Percentiles rank a stretch among this genome's conserved stretches.
These are phyloP conservation scores for Kalmanozyma brasiliensis DNA, from an alignment of 1,284 basidiomycete genomes.

Conservation along the genomic window DNA sequence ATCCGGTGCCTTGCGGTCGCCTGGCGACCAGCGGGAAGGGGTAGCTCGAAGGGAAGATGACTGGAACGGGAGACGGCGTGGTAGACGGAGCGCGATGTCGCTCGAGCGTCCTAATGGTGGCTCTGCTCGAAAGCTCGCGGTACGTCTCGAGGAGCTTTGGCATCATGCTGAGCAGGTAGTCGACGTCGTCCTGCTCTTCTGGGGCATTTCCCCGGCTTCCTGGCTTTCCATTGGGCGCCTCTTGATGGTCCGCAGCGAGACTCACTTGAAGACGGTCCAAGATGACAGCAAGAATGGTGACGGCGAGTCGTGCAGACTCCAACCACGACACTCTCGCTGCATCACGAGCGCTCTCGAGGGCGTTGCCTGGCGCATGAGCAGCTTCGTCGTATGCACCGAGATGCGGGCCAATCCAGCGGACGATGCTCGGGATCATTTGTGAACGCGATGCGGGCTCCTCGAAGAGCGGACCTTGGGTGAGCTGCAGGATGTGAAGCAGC, in stretches of 20 bases:
- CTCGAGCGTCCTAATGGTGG: constrained; percentile 78
- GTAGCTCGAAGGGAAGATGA: constrained; percentile 91
- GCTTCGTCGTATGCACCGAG: constrained; percentile 83
- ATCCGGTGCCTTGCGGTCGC: constrained; percentile 71
- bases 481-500: constrained; percentile 89
- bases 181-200: constrained; percentile 93
- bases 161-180: constrained; percentile 84
- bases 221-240: constrained; percentile 2
- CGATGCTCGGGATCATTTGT: constrained; percentile 84
- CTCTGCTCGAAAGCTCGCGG: constrained; percentile 79
- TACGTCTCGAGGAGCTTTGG: constrained; percentile 89
- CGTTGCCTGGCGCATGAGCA: constrained; percentile 24
- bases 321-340: constrained; percentile 85
- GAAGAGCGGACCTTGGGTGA: constrained; percentile 88
- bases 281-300: constrained; percentile 77
- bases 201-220: constrained; percentile 20
- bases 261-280: constrained; percentile 81
- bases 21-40: constrained; percentile 86
- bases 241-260: constrained; percentile 12
- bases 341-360: constrained; percentile 55
- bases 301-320: constrained; percentile 81
- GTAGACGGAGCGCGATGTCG: constrained; percentile 74
- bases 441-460: constrained; percentile 82
- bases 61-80: constrained; percentile 76
- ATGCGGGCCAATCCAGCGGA: constrained; percentile 93